phyloP scores from a whole-genome alignment of 345 rosid genomes.

The Citrus hindsii region DNA sequence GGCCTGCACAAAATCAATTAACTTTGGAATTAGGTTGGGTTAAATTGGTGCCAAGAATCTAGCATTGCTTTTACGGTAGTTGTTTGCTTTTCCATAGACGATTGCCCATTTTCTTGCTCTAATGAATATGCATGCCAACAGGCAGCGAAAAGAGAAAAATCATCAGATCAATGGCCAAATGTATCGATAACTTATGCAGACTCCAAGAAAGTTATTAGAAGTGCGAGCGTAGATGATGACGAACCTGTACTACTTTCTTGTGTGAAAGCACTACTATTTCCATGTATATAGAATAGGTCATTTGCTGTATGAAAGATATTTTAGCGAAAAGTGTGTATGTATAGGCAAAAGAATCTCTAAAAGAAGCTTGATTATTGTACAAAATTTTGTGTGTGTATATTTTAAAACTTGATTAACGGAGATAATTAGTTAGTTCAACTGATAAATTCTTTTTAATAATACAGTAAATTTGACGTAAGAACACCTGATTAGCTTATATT shows the following conservation, averaged over 20 bases:
- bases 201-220: background rate
- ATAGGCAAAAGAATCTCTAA: too few relatives aligned
- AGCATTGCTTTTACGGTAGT: slow-evolving; percentile 6
- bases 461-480: too few relatives aligned
- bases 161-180: background rate
- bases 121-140: background rate
- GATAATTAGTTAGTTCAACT: too few relatives aligned
- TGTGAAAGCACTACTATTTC: too few relatives aligned
- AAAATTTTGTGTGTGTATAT: too few relatives aligned
- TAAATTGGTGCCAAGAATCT: slow-evolving; percentile 19
- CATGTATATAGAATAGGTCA: background rate
- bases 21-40: slow-evolving; percentile 13
- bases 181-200: background rate
- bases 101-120: slow-evolving; percentile 6
- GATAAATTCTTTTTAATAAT: too few relatives aligned
- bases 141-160: background rate
- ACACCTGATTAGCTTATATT: too few relatives aligned
- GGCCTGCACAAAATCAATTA: slow-evolving; percentile 10
- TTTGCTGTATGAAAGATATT: background rate
- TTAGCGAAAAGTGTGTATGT: background rate
- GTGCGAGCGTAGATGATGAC: background rate
- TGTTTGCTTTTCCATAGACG: slow-evolving; percentile 13
- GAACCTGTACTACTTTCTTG: background rate
- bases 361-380: too few relatives aligned
- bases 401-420: too few relatives aligned